Evolutionary conservation across 2,329 filamentous ascomycete genomes (phyloP).

Genomic region (Scedosporium aurantiacum): DNA sequence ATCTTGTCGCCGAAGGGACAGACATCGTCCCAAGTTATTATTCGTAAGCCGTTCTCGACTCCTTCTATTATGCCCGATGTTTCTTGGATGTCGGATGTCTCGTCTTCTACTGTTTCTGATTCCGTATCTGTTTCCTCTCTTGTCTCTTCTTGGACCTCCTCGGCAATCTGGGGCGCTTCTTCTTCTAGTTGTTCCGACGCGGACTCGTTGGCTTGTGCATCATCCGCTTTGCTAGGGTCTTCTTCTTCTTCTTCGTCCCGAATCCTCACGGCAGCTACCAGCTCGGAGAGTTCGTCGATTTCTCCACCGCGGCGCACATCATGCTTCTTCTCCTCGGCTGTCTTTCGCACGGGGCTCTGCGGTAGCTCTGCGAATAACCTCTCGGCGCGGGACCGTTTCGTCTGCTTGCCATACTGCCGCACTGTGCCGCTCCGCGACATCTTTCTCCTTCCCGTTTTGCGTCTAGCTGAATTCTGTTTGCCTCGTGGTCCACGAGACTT

Average conservation of each 20-base stretch:
- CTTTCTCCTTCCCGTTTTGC: conserved; percentile 9
- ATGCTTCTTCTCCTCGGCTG: conserved; percentile 3
- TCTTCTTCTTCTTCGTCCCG: conserved; percentile 11
- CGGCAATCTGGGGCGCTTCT: not conserved
- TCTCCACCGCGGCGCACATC: not conserved
- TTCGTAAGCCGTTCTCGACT: conserved; percentile 22
- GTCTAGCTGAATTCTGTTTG: not conserved
- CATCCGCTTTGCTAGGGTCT: conserved; percentile 4
- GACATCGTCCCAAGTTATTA: conserved; percentile 46
- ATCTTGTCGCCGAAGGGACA: conserved; percentile 42
- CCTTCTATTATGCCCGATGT: not conserved
- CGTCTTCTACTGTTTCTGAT: conserved; percentile 4
- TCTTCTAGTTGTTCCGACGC: not conserved
- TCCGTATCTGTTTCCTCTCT: not conserved
- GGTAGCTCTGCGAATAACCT: conserved; percentile 41
- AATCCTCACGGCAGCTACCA: conserved; percentile 1
- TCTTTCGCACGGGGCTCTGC: conserved; percentile 33
- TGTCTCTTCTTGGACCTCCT: not conserved
- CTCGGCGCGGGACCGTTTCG: conserved; percentile 34
- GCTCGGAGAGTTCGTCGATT: not conserved
- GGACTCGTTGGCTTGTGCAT: not conserved
- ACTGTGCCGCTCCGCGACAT: conserved; percentile 34
- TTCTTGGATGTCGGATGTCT: conserved; percentile 9
- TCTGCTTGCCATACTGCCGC: conserved; percentile 41
- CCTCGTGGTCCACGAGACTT: not conserved